phyloP scores from a whole-genome alignment of 164 flowering plant species.

The Magnolia changhungtana region DNA sequence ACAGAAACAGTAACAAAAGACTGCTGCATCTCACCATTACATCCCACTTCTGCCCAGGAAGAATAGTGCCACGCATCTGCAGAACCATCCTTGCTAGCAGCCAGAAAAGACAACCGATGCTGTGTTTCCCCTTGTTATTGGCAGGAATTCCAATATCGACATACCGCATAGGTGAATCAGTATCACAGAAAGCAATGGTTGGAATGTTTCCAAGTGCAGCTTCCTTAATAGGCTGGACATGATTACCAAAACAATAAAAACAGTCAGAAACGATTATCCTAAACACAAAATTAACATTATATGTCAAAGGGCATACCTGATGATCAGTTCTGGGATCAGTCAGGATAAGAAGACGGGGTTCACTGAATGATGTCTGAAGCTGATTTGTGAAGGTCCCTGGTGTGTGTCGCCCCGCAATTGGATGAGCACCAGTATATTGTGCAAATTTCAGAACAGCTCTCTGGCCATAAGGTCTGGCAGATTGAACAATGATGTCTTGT shows the following conservation, averaged over 20 bases:
- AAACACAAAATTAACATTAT: not conserved
- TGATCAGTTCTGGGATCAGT: slow-evolving; percentile 78
- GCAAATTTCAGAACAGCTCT: slow-evolving; percentile 85
- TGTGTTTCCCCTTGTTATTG: slow-evolving; percentile 89
- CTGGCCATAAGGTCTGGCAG: slow-evolving; percentile 94
- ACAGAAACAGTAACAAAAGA: not conserved
- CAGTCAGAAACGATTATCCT: not conserved
- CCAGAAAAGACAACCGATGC: slow-evolving; percentile 87
- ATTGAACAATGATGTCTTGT: slow-evolving; percentile 83
- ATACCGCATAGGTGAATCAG: slow-evolving; percentile 80
- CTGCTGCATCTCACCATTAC: slow-evolving; percentile 38
- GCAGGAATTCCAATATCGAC: slow-evolving; percentile 92
- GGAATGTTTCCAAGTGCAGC: slow-evolving; percentile 85
- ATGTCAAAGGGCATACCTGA: slow-evolving; percentile 19
- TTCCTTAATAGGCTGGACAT: slow-evolving; percentile 79
- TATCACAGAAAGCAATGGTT: slow-evolving; percentile 91
- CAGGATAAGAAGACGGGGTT: slow-evolving; percentile 77
- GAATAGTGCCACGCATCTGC: slow-evolving; percentile 79
- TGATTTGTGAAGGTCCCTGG: slow-evolving; percentile 93
- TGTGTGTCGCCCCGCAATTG: slow-evolving; percentile 87
- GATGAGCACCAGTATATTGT: slow-evolving; percentile 68
- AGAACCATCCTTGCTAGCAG: slow-evolving; percentile 81
- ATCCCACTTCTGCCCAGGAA: slow-evolving; percentile 72
- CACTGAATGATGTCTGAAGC: slow-evolving; percentile 74
- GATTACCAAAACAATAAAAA: not conserved